Base-by-base conservation (phyloP, 805 yeast genomes). In the Hanseniaspora taiwanica region DNA sequence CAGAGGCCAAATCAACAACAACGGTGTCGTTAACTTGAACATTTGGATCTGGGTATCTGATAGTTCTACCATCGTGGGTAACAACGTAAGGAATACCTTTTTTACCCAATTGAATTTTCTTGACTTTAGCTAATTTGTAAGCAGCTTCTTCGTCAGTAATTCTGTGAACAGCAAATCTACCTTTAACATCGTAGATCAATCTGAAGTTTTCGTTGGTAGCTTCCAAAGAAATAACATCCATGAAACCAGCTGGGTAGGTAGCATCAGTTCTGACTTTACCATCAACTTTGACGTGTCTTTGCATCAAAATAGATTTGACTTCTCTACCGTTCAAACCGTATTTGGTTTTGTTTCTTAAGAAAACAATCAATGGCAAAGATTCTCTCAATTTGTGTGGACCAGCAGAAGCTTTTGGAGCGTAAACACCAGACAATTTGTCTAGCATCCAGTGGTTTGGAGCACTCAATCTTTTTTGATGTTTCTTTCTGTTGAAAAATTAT, bases 371-470 rank as follows among this genome's bases (percentile, higher is more conserved):
- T 66, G 97, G 97, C 65, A 87, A 81, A 50, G 95, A 87, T 76
- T 87, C 97, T 71, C 96, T 81, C 68, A 87, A 78, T 74, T 89
- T 91, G 78, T 89, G 98, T 68, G 98, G 98, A 77, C 98, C 98
- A 60, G 94, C 81, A 52, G 96, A 86, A 66, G 97, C 95, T 76
- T 97, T 86, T 76, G 98, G 98, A 53, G 98, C 98, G 70, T 91
- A 91, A 65, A 84, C 76, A 69, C 99, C 99, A 66, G 96, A 83
- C 75, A 91, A 78, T 76, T 91, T 91, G 93, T 93, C 98, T 77
- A 91, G 84, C 93, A 91, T 83, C 98, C 98, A 91, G 81, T 91
- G 98, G 77, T 87, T 81, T 78, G 99, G 99, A 70, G 98, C 98
- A 70, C 97, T 96, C 73, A 89, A 81, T 81, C 97, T 86, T 81